Percentiles rank a stretch among this genome's conserved stretches.
phyloP scores from a whole-genome alignment of 345 rosid species.

The Brassica nigra region DNA sequence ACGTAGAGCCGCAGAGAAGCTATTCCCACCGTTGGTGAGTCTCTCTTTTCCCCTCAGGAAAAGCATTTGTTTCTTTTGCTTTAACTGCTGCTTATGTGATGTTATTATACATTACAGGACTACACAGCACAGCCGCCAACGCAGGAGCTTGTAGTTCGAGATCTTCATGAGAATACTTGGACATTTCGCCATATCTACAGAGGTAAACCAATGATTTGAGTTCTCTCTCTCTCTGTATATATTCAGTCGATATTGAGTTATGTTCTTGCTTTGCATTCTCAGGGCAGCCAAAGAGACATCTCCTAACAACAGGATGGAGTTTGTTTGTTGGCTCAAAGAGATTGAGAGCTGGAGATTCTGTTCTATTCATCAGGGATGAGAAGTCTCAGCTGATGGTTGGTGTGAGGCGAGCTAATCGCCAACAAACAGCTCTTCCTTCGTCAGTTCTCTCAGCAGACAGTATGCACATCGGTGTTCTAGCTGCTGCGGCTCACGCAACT shows the following conservation, averaged over 20 bases:
- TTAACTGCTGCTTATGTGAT: not conserved
- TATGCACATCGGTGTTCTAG: conserved; percentile 99
- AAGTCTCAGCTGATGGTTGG: conserved; percentile 95
- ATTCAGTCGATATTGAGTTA: conserved; percentile 7
- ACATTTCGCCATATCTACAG: conserved; percentile 97
- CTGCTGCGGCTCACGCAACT: conserved; percentile 99
- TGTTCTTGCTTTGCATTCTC: conserved; percentile 33
- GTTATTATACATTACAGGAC: conserved; percentile 52
- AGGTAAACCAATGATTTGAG: conserved; percentile 40
- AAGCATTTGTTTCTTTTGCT: not conserved
- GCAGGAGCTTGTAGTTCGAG: conserved; percentile 95
- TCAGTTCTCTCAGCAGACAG: conserved; percentile 96
- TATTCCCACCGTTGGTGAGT: conserved; percentile 86
- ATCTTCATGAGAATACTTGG: conserved; percentile 93
- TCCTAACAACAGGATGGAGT: conserved; percentile 98
- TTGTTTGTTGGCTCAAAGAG: conserved; percentile 93
- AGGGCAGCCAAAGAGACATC: conserved; percentile 99
- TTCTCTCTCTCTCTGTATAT: not conserved
- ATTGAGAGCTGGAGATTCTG: conserved; percentile 95
- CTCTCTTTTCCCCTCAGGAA: not conserved
- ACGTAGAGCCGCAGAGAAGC: conserved; percentile 98
- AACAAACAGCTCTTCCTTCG: conserved; percentile 84
- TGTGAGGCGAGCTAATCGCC: conserved; percentile 88
- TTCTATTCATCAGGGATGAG: conserved; percentile 93
- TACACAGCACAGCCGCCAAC: conserved; percentile 92